Evolutionary conservation across 2,329 filamentous ascomycete genomes (phyloP), one percentile per base, ranked within the genome.

Genomic region (Chaetomium sp.): DNA sequence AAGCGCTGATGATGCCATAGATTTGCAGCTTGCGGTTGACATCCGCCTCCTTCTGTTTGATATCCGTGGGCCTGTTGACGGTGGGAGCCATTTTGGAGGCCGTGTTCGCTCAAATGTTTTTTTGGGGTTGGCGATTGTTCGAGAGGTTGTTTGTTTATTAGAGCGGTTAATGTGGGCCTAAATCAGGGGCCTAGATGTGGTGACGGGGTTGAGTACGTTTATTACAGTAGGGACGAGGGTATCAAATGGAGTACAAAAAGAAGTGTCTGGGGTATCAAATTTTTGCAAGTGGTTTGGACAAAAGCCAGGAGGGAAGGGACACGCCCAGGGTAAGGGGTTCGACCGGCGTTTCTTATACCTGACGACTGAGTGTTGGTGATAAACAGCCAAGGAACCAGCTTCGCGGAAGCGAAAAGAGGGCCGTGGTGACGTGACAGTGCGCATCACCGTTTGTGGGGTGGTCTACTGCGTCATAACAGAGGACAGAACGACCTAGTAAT

Each of bases 11-110:
- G 72, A 97, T 96, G 67, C 92, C 94, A 68, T 95, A 99, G 40
- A 97, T 74, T 74, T 96, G 91, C 51, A 99, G 85, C 78, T 99
- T 99, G 70, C 85, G 84, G 74, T 94, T 94, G 74, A 97, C 86
- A 70, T 96, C 86, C 63, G 80, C 81, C 76, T 95, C 89, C 80
- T 91, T 92, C 71, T 81, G 72, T 76, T 87, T 85, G 59, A 79
- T 67, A 71, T 94, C 80, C 60, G 82, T 86, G 36, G 89, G 89
- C 65, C 79, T 82, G 72, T 94, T 91, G 67, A 92, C 87, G 61
- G 64, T 66, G 11, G 71, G 50, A 6, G 50, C 58, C 62, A 65
- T 65, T 8, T 47, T 64, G 59, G 38, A 12, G 37, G 40, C 14
- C 5, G 40, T 42, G 12, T 11, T 6, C 10, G 12, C 6, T 42